Evolutionary conservation across 306 rosid species (phyloP).

Genomic region (Astragalus membranaceus): DNA sequence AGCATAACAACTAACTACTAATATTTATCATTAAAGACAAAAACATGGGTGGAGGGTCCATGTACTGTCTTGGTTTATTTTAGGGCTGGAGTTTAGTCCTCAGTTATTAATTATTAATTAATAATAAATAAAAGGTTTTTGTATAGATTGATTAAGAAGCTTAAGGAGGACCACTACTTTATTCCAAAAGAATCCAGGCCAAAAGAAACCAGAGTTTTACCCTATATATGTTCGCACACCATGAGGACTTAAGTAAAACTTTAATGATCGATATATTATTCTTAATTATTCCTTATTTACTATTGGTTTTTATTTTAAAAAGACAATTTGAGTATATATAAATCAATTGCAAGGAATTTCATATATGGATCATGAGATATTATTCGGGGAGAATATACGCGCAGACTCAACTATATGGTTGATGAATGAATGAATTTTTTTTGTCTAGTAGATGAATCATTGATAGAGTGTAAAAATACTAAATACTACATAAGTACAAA

Average conservation of each 20-base stretch:
- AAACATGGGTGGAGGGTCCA: not conserved
- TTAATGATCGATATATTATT: too few relatives aligned
- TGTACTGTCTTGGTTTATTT: too few relatives aligned
- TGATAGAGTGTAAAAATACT: too few relatives aligned
- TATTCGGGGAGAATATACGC: not conserved
- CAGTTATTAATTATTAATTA: not conserved
- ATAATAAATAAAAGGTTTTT: not conserved
- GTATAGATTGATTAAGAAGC: not conserved
- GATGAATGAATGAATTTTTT: too few relatives aligned
- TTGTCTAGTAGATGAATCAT: too few relatives aligned
- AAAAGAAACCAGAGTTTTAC: not conserved
- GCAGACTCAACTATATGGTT: not conserved
- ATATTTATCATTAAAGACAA: too few relatives aligned
- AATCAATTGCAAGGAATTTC: not conserved
- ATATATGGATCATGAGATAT: not conserved
- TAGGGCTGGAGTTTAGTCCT: too few relatives aligned
- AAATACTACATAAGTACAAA: too few relatives aligned
- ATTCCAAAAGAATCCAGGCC: not conserved
- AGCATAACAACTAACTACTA: too few relatives aligned
- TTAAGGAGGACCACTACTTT: not conserved
- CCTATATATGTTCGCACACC: not conserved
- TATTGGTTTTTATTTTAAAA: too few relatives aligned
- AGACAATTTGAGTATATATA: not conserved
- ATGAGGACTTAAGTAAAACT: not conserved
- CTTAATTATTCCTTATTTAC: too few relatives aligned